Evolutionary conservation across 768 basidiomycete genomes (phyloP).

Genomic region (Tulasnella sp.): DNA sequence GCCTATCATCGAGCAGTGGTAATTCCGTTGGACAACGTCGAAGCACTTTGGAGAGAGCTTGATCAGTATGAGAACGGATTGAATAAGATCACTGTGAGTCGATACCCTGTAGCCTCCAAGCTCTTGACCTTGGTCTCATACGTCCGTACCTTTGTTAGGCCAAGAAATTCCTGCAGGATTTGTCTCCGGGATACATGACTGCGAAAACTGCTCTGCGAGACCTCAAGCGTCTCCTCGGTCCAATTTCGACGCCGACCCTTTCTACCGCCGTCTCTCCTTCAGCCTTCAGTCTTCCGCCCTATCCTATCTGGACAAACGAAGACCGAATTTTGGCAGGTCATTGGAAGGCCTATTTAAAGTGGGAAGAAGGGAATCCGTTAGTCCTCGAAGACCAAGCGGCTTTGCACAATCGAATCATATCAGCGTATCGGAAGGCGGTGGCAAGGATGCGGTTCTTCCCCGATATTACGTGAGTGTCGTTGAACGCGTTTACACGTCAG

Average conservation of each 20-base stretch:
- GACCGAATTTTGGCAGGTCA: conserved; percentile 55
- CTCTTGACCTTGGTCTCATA: background rate
- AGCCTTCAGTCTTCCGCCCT: conserved; percentile 16
- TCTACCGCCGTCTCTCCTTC: conserved; percentile 25
- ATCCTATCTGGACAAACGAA: conserved; percentile 20
- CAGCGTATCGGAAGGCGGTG: conserved; percentile 82
- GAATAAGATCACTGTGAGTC: conserved; percentile 77
- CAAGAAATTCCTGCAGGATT: conserved; percentile 90
- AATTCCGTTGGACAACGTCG: conserved; percentile 89
- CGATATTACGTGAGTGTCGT: conserved; percentile 69
- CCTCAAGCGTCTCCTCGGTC: conserved; percentile 54
- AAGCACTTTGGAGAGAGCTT: conserved; percentile 86
- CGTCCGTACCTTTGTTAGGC: conserved; percentile 42
- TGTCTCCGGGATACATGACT: conserved; percentile 92
- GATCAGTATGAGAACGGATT: conserved; percentile 84
- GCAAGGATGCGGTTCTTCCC: conserved; percentile 90
- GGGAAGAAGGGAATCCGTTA: conserved; percentile 91
- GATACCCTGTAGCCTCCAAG: background rate
- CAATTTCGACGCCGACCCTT: conserved; percentile 32
- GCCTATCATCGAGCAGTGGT: conserved; percentile 91
- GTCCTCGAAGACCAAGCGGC: conserved; percentile 74
- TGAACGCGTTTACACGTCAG: background rate
- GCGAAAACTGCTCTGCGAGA: conserved; percentile 83
- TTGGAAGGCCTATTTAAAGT: conserved; percentile 91
- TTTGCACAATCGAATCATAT: conserved; percentile 62